These are phyloP conservation scores for Aspergillus indologenus DNA, from an alignment of 495 filamentous ascomycete species.

Conservation along the genomic window DNA sequence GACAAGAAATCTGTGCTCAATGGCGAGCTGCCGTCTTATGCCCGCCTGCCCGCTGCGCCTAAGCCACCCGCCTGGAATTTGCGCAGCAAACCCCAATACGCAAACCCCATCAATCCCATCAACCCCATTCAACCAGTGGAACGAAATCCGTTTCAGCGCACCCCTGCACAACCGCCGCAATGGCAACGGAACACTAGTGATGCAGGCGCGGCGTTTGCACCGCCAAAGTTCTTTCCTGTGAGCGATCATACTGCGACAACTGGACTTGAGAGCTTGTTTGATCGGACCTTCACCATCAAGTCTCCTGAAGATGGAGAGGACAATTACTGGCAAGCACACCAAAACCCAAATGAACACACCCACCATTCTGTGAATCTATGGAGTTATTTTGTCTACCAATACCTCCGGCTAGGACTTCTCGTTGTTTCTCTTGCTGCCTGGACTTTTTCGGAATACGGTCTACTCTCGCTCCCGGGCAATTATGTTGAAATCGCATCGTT, in stretches of 20 bases:
- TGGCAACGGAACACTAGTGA: constrained; percentile 21
- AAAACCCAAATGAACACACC: constrained; percentile 8
- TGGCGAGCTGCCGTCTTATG: constrained; percentile 56
- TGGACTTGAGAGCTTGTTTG: constrained; percentile 47
- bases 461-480: constrained; percentile 34
- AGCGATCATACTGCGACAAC: constrained; percentile 43
- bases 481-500: constrained; percentile 43
- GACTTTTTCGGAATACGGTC: constrained; percentile 34
- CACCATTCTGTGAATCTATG: constrained; percentile 13
- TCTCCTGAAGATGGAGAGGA: constrained; percentile 38
- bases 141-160: constrained; percentile 38
- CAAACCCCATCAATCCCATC: too few species aligned
- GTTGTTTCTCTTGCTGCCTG: constrained; percentile 33
- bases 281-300: constrained; percentile 43
- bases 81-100: constrained; percentile 52
- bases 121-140: constrained; percentile 35
- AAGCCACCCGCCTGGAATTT: constrained; percentile 59
- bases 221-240: constrained; percentile 50
- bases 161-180: constrained; percentile 19
- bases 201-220: constrained; percentile 40
- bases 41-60: constrained; percentile 63
- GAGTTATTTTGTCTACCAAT: constrained; percentile 25
- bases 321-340: constrained; percentile 20
- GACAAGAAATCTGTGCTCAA: constrained; percentile 33
- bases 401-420: constrained; percentile 34